phyloP scores from a whole-genome alignment of 2,329 filamentous ascomycete species.

The Pleoardoris graminearum region DNA sequence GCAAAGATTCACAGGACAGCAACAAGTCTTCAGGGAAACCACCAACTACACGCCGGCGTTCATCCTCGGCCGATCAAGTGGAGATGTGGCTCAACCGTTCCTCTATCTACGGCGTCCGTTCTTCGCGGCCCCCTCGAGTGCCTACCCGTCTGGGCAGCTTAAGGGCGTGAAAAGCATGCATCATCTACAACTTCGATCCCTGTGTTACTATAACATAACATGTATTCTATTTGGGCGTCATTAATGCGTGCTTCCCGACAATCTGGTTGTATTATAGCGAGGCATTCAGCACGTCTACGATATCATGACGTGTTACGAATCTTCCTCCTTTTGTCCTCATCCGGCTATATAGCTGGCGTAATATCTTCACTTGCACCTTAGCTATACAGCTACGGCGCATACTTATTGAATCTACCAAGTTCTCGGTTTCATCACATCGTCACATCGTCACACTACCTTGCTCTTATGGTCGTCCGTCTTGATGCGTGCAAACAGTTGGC shows the following conservation, averaged over 20 bases:
- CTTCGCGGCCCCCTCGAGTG: not conserved
- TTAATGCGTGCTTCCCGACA: not conserved
- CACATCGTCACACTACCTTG: too few relatives aligned
- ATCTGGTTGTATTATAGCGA: slow-evolving; percentile 3
- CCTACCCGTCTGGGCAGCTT: slow-evolving; percentile 1
- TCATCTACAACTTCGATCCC: not conserved
- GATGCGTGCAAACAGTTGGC: too few relatives aligned
- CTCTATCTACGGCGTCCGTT: slow-evolving; percentile 4
- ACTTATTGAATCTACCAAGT: not conserved
- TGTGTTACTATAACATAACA: not conserved
- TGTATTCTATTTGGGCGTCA: not conserved
- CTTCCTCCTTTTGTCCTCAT: not conserved
- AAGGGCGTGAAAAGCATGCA: not conserved
- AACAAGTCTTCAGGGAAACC: not conserved
- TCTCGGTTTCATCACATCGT: too few relatives aligned
- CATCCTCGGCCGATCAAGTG: not conserved
- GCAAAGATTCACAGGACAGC: slow-evolving; percentile 1
- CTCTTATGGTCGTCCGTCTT: too few relatives aligned
- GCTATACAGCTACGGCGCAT: not conserved
- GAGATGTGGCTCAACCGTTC: not conserved
- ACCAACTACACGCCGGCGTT: not conserved
- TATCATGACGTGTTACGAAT: not conserved
- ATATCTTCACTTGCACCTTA: not conserved
- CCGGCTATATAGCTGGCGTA: not conserved
- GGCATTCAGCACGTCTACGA: not conserved